Evolutionary conservation across 2,329 filamentous ascomycete species (phyloP).

Genomic region (Grosmannia penicillata): DNA sequence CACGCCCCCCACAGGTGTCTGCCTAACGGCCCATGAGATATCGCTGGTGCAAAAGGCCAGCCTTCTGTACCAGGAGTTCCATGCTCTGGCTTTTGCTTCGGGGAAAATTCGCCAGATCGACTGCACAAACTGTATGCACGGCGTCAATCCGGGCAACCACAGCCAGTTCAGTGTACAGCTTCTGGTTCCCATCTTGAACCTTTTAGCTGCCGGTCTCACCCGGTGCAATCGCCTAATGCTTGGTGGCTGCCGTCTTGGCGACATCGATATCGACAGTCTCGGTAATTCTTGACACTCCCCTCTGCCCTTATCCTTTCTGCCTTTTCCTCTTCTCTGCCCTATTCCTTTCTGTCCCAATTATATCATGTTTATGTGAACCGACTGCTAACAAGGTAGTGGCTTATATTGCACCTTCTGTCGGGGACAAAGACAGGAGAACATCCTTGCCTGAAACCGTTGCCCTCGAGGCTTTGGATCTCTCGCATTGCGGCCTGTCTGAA

Average conservation of each 20-base stretch:
- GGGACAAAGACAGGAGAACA: constrained; percentile 1
- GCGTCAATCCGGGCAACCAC: neutral
- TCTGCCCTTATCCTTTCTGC: constrained; percentile 7
- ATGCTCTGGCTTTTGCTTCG: constrained; percentile 39
- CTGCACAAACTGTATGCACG: constrained; percentile 24
- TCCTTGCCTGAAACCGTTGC: constrained; percentile 14
- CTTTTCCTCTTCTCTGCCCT: no score
- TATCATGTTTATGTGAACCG: no score
- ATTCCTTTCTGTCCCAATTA: no score
- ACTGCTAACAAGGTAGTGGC: neutral
- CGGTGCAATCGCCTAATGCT: constrained; percentile 37
- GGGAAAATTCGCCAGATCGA: constrained; percentile 40
- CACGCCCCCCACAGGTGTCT: constrained; percentile 20
- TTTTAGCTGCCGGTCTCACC: constrained; percentile 26
- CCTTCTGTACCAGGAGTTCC: constrained; percentile 39
- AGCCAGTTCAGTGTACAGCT: constrained; percentile 14
- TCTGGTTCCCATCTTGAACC: constrained; percentile 25
- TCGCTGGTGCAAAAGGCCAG: constrained; percentile 32
- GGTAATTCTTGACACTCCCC: constrained; percentile 16
- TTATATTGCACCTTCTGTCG: constrained; percentile 3
- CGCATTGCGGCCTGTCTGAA: constrained; percentile 36
- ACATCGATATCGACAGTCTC: constrained; percentile 32
- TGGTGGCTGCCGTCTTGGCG: constrained; percentile 32
- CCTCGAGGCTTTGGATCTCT: constrained; percentile 33
- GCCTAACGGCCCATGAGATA: constrained; percentile 31